Base-by-base conservation (phyloP, 768 basidiomycete species). In the Tricholomella constricta region DNA sequence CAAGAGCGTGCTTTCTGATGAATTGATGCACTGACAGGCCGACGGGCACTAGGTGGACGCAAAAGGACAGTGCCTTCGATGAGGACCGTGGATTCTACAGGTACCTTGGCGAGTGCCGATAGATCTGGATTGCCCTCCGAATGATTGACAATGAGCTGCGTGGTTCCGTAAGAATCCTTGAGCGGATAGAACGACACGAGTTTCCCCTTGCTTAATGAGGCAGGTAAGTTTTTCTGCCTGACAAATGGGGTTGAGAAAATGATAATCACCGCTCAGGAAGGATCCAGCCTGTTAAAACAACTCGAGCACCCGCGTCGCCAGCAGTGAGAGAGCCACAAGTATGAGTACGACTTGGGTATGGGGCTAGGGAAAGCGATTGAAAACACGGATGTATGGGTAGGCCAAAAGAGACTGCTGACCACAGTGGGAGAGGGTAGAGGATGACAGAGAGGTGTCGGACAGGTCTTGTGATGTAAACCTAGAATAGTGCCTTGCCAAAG, bases 181-280 rank as follows among this genome's bases (percentile, higher is more conserved):
- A 97, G 80, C 27, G 86, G 86, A 73, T 89, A 92, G 76, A 98
- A 98, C 51, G 89, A 89, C 61, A 94, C 72, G 45, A 69, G 71
- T 69, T 83, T 86, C 49, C 86, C 77, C 69, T 86, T 86, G 27
- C 91, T 94, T 74, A 65, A 65, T 62, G 55, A 65, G 62, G 62
- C 61, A 65, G 63, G 62, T 78, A 60, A 77, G 70, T 59, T 59
- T 63, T 65, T 59, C 55, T 49, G 63, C 53, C 36, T 50, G 54
- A 63, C 64, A 63, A 65, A 71, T 65, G 67, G 69, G 65, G 65
- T 59, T 52, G 50, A 40, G 51, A 63, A 62, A 61, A 48, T 62
- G 66, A 60, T 54, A 74, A 80, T 71, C 71, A 93, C 91, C 93
- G 83, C 72, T 86, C 88, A 51, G 85, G 81, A 60, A 89, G 84